A percentile compares a stretch with the other conserved stretches of the same genome.
Evolutionary conservation across 768 basidiomycete species (phyloP).

Genomic region (Cyathus striatus): DNA sequence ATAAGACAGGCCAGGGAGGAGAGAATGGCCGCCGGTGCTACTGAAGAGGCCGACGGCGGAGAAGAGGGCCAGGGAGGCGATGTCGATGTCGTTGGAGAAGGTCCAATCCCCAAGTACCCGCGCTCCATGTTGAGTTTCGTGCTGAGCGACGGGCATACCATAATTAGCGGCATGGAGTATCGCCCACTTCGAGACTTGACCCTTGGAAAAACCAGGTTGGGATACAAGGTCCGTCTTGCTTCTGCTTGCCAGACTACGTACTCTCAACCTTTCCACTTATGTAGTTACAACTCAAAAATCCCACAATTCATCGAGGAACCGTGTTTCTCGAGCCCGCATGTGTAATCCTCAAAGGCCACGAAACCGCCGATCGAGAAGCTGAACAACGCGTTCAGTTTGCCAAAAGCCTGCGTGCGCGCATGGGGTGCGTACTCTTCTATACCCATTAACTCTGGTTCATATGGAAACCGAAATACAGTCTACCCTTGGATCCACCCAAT

Average conservation of each 20-base stretch:
- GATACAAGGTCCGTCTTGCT: conserved; percentile 61
- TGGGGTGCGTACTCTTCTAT: conserved; percentile 52
- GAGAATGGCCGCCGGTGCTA: conserved; percentile 51
- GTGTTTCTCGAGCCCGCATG: conserved; percentile 74
- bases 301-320: conserved; percentile 62
- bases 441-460: conserved; percentile 1
- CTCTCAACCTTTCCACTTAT: conserved; percentile 1
- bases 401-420: conserved; percentile 50
- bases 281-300: conserved; percentile 69
- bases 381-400: conserved; percentile 57
- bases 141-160: conserved; percentile 71
- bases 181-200: conserved; percentile 56
- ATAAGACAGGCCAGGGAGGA: conserved; percentile 60
- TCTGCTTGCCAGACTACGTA: neutral
- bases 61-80: conserved; percentile 52
- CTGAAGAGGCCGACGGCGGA: conserved; percentile 34
- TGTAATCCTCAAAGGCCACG: conserved; percentile 54
- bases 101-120: conserved; percentile 78
- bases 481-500: conserved; percentile 4
- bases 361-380: conserved; percentile 60
- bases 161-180: conserved; percentile 76
- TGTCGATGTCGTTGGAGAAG: conserved; percentile 60
- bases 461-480: conserved; percentile 8
- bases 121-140: conserved; percentile 73
- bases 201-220: conserved; percentile 74